phyloP scores from a whole-genome alignment of 306 rosid genomes.

The Quercus agrifolia region DNA sequence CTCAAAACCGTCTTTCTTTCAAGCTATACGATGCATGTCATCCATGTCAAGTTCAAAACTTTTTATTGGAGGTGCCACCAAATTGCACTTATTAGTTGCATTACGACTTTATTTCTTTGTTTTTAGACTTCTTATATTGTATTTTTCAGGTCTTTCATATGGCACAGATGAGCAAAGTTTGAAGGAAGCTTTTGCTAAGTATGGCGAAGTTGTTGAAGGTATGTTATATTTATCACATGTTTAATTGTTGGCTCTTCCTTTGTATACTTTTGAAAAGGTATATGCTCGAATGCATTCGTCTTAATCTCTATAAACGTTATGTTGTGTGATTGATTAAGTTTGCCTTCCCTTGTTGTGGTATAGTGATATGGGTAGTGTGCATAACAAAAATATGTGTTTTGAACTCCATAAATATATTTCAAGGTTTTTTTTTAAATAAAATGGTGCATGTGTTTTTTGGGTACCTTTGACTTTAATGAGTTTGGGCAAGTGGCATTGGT shows the following conservation, averaged over 20 bases:
- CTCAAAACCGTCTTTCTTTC: conserved; percentile 46
- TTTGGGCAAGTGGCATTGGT: not conserved
- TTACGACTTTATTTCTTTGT: not conserved
- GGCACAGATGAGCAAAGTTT: conserved; percentile 63
- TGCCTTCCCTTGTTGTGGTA: not conserved
- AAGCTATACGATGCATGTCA: conserved; percentile 68
- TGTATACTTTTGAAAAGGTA: too few relatives aligned
- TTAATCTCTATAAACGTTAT: not conserved
- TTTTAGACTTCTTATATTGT: not conserved
- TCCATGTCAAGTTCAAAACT: conserved; percentile 54
- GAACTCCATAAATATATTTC: not conserved
- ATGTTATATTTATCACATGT: not conserved
- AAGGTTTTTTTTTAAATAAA: not conserved
- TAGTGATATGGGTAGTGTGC: not conserved
- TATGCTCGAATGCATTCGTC: too few relatives aligned
- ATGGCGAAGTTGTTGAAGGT: conserved; percentile 86
- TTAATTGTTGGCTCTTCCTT: not conserved
- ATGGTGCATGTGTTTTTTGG: too few relatives aligned
- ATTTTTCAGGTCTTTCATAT: conserved; percentile 60
- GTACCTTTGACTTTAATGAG: not conserved
- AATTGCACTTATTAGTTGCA: not conserved
- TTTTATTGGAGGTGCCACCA: conserved; percentile 73
- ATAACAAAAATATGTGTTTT: not conserved
- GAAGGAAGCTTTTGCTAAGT: conserved; percentile 66
- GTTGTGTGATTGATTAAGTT: not conserved